Base-by-base conservation (phyloP, 73 alveolate genomes). In the Stentor coeruleus region DNA sequence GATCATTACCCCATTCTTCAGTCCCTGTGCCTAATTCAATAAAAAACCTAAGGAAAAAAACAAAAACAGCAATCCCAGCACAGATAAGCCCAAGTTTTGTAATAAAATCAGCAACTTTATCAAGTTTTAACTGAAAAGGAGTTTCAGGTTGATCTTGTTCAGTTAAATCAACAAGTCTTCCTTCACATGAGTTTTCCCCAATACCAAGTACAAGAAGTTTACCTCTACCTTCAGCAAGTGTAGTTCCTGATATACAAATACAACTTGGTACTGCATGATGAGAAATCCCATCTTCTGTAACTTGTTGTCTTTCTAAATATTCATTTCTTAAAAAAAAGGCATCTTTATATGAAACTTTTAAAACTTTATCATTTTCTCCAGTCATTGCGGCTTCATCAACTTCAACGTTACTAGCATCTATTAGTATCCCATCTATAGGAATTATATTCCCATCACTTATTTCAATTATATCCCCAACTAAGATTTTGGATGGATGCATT, bases 391-490 rank as follows among this genome's bases (percentile, higher is more conserved):
- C 79, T 91, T 96, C 99, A 86, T 94, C 98, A 82, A 92, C 81
- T 37, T 90, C 95, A 60, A 92, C 84, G 82, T 94, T 91, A 81
- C 89, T 88, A 20, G 92, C 93, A 42, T 94, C 95, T 76, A 93
- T 79, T 6, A 96, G 89, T 58, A 96, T 82, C 60, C 98, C 97
- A 85, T 96, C 99, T 3, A 94, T 96, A 26, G 99, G 99, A 42
- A 96, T 81, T 14, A 84, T 93, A 87, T 93, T 96, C 41, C 99
- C 99, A 58, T 93, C 92, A 59, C 92, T 95, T 3, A 96, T 59
- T 59, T 90, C 80, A 57, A 96, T 84, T 58, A 96, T 42, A 86
- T 96, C 99, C n/a, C 99, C 99, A n/a, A 96, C 99, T 42, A 94
- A 88, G 40, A 96, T 89, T 58, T 91, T 94, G 88, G 82, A 77